Percentiles rank a stretch among this genome's conserved stretches.
phyloP scores from a whole-genome alignment of 495 filamentous ascomycete genomes.

The Cudoniella acicularis region DNA sequence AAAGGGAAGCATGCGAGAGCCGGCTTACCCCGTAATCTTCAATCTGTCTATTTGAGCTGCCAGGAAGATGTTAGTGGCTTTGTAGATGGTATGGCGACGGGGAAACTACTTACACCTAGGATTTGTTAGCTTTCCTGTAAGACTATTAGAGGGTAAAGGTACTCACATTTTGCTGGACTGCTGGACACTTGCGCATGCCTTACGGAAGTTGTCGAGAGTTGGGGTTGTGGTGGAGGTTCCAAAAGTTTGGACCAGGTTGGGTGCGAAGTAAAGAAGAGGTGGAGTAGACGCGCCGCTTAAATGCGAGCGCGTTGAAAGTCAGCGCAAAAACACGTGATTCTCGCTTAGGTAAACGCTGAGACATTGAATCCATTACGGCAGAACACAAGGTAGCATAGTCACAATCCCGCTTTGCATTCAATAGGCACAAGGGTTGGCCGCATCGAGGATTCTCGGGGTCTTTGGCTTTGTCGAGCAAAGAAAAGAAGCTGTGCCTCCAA shows the following conservation, averaged over 20 bases:
- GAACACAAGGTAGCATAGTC: too few species aligned
- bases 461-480: too few species aligned
- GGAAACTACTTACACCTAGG: slow-evolving; percentile 4
- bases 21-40: slow-evolving; percentile 67
- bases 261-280: too few species aligned
- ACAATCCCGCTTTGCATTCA: too few species aligned
- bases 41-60: slow-evolving; percentile 74
- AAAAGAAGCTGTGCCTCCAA: too few species aligned
- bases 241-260: background rate
- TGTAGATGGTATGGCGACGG: too few species aligned
- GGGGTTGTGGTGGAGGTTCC: too few species aligned
- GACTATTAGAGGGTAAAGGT: background rate
- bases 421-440: too few species aligned
- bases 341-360: too few species aligned
- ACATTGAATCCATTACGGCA: too few species aligned
- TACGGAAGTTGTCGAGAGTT: background rate
- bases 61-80: background rate
- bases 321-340: too few species aligned
- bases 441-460: too few species aligned
- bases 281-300: background rate
- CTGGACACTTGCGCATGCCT: background rate
- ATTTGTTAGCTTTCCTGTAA: background rate
- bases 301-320: background rate
- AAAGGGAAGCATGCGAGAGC: background rate
- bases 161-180: background rate